Base-by-base conservation (phyloP, 495 filamentous ascomycete genomes). In the Glutinoglossum americanum region DNA sequence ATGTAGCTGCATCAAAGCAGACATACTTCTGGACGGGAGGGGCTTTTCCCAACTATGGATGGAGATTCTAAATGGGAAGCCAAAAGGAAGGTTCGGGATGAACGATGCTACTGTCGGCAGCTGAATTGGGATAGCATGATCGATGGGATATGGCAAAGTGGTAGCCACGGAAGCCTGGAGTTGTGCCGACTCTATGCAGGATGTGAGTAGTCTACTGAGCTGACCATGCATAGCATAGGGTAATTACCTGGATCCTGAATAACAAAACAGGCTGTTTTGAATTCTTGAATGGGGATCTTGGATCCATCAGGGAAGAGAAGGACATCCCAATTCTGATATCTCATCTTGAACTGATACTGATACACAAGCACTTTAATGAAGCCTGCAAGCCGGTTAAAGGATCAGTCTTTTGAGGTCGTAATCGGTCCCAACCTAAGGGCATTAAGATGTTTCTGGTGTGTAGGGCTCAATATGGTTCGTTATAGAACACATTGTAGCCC, bases 271-370 rank as follows among this genome's bases (percentile, higher is more conserved):
- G 79, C 76, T 17, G 86, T 88, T 64, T 81, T 84, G 77, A 92
- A 94, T 66, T 94, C 88, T 65, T 89, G 86, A 47, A 90, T 67
- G 9, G 87, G 87, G 19, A 84, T 74, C 60, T 76, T 77, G 56
- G 70, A 74, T 32, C 68, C 68, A 47, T 72, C 69, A 1, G 86
- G 82, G 67, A 93, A 92, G 57, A 94, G 72, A 54, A 93, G 79
- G 55, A 90, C 75, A 65, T 93, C 88, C 88, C 87, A 92, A 62
- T 83, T 81, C 58, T 83, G 75, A 72, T 85, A 93, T 55, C 87
- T 80, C 87, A 93, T 93, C 59, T 26, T 72, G 58, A 37, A 41
- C 11, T 55, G 48, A 54, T 11, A 17, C 37, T 15, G 37, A 11
- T 3, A 41, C 37, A 11, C 37, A 41, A 41, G 13, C 8, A 13